phyloP scores from a whole-genome alignment of 1,284 basidiomycete species.

The Malassezia cuniculi region DNA sequence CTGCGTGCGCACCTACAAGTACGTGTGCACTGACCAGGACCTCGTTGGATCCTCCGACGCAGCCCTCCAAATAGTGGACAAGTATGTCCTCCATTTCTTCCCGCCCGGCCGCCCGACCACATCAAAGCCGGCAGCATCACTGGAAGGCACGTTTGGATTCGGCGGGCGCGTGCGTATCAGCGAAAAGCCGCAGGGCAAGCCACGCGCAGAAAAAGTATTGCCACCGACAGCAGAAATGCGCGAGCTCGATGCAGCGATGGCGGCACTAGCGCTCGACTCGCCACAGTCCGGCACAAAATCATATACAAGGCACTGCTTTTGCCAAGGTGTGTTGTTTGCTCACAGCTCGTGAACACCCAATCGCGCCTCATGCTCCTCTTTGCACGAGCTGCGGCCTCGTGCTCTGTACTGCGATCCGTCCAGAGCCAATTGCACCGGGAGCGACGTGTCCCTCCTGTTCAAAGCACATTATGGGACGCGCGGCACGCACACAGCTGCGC shows the following conservation, averaged over 20 bases:
- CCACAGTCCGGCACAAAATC: not conserved
- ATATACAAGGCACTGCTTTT: slow-evolving; percentile 3
- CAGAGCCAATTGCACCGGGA: slow-evolving; percentile 5
- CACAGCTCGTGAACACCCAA: slow-evolving; percentile 3
- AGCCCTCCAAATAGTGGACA: slow-evolving; percentile 6
- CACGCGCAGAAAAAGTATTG: not conserved
- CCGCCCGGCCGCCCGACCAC: not conserved
- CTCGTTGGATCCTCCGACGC: slow-evolving; percentile 7
- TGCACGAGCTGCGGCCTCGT: slow-evolving; percentile 10
- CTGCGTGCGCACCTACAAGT: slow-evolving; percentile 6
- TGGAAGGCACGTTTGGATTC: no score
- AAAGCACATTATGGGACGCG: slow-evolving; percentile 7
- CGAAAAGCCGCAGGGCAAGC: not conserved
- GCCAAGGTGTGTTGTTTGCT: slow-evolving; percentile 4
- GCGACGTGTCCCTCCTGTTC: slow-evolving; percentile 11
- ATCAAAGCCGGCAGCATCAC: no score
- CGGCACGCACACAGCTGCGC: slow-evolving; percentile 1
- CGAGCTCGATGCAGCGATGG: slow-evolving; percentile 4
- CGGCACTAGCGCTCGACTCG: slow-evolving; percentile 7
- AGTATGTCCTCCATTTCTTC: slow-evolving; percentile 2
- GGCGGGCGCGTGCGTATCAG: no score
- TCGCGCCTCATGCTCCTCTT: slow-evolving; percentile 3
- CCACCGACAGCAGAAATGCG: slow-evolving; percentile 11
- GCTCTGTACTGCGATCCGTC: slow-evolving; percentile 6
- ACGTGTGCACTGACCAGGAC: not conserved